Base-by-base conservation (phyloP, 139 green algal species). In the Micractinium sp. region DNA sequence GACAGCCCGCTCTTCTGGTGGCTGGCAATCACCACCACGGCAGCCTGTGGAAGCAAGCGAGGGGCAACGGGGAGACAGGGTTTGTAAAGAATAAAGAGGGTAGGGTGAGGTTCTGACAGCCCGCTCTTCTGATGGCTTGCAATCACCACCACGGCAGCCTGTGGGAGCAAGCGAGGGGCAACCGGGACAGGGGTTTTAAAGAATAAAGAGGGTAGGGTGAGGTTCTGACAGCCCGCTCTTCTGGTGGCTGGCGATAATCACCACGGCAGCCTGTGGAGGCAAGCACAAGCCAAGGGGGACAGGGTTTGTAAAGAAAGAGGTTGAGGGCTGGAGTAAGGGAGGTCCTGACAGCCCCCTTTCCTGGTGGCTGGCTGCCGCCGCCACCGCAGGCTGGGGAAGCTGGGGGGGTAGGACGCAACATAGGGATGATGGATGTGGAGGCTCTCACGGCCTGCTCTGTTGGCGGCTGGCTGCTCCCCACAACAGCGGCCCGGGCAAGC, bases 11-110 rank as follows among this genome's bases (percentile, higher is more conserved):
- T 76, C 38, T 74, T 85, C 12, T 23, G 25, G 15, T 92, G 90
- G 77, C 77, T 90, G 36, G 86, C 86, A 25, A 90, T 56, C 23
- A 89, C 86, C 35, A 89, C 29, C 60, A 47, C 86, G 20, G 53
- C 61, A 3, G 76, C 86, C 86, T 87, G 66, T 16, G 31, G 3
- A 25, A 20, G 47, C 47, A 56, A 56, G 47, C 7, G 47, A 9
- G 73, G 16, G 14, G 31, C 3, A 12, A 5, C 4, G 25, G 25
- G 73, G 9, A 9, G 31, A 19, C 27, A 41, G 4, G 27, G 15
- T 3, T 9, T 3, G 18, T 7, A 41, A 87, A 39, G 76, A 36
- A n/a, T 16, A 38, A 79, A 25, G 18, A 86, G 71, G 35, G 66
- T 14, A n/a, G 18, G 36, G 47, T 5, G 75, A 31, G 20, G 22